Conservation (phyloP, 1,284 basidiomycete species). For the Gymnopus androsaceus region DNA sequence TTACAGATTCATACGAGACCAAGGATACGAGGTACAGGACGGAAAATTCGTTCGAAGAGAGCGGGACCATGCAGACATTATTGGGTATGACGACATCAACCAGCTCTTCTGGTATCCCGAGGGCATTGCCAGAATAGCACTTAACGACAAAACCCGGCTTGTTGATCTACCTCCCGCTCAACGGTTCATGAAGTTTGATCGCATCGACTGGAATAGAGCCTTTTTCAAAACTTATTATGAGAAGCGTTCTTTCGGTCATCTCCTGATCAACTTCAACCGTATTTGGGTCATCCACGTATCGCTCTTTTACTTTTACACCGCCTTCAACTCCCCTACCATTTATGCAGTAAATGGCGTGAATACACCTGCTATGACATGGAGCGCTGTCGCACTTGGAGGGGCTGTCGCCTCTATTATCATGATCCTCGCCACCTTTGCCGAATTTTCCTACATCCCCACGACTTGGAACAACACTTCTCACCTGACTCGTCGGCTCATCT, state of each 20-base stretch:
- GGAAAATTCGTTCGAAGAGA: conserved; percentile 95
- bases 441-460: conserved; percentile 94
- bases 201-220: conserved; percentile 90
- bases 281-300: conserved; percentile 96
- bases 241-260: conserved; percentile 90
- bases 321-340: conserved; percentile 89
- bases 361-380: conserved; percentile 81
- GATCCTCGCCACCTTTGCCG: conserved; percentile 88
- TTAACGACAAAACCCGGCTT: conserved; percentile 89
- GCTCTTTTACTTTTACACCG: conserved; percentile 92
- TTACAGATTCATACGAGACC: conserved; percentile 97
- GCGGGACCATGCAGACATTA: conserved; percentile 91
- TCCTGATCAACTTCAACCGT: conserved; percentile 97
- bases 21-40: conserved; percentile 96
- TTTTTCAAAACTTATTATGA: conserved; percentile 99
- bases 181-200: conserved; percentile 93
- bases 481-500: conserved; percentile 82
- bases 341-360: conserved; percentile 62
- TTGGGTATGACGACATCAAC: conserved; percentile 99
- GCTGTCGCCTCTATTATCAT: conserved; percentile 90
- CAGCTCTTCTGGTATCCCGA: conserved; percentile 99
- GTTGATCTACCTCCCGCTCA: conserved; percentile 88
- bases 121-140: conserved; percentile 89
- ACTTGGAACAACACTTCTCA: conserved; percentile 98
- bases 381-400: conserved; percentile 87